Evolutionary conservation across 2,329 filamentous ascomycete species (phyloP), one percentile per base, ranked within the genome.

Genomic region (Exutisphaerella laricina): DNA sequence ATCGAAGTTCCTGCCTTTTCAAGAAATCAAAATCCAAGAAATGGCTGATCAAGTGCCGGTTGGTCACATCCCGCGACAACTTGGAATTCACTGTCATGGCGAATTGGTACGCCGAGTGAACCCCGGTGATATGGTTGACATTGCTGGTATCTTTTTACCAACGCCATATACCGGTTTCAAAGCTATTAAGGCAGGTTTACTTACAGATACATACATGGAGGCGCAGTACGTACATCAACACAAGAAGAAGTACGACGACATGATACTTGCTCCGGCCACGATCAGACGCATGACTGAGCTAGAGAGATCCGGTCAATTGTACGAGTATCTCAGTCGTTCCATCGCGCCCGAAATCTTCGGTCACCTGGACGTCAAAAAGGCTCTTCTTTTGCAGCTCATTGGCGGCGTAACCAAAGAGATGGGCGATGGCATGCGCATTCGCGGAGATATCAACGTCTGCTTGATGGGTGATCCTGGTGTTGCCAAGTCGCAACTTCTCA

Each of bases 391-490:
- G 4, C 81, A 97, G 21, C 79, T 98, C 23, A 95, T 98, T 53
- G 92, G 92, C 49, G 92, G 92, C 70, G 90, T 96, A 1, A 92
- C 82, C 3, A 98, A 98, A 68, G 84, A 92, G 60, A 94, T 97
- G 78, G 88, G 88, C 39, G 92, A 98, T 60, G 92, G 92, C 48
- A 97, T 98, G 92, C 85, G 88, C 59, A 98, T 98, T 63, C 88
- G 92, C 75, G 92, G 92, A 58, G 92, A 98, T 62, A 94, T 98
- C 73, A 98, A 98, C 69, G 84, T 98, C 50, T 97, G 92, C 66
- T 71, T 98, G 60, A 98, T 98, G 92, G 92, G 92, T 75, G 92
- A 98, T 61, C 92, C 92, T 63, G 92, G 92, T 87, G 92, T 98
- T 62, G 92, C 92, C 70, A 98, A 98, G 71, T 98, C 92, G 26